Conservation (phyloP, 2,329 filamentous ascomycete genomes). For the Penicillium sp. region DNA sequence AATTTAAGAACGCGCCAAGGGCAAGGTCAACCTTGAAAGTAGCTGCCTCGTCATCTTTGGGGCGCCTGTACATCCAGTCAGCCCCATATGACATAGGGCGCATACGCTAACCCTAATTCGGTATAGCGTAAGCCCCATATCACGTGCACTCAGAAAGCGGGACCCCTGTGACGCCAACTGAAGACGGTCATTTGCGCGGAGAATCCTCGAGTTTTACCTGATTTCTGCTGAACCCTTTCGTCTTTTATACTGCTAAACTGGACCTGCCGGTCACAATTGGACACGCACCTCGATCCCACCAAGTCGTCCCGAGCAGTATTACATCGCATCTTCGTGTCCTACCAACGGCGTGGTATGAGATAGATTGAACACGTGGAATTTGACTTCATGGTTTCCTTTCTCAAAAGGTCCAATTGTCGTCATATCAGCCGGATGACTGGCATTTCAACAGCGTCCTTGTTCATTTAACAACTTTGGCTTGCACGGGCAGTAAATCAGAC, state of each 20-base stretch:
- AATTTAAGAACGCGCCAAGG: neutral
- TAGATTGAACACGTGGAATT: conserved; percentile 8
- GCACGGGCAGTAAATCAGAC: conserved; percentile 7
- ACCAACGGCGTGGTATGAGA: neutral
- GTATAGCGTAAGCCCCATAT: neutral
- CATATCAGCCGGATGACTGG: conserved; percentile 11
- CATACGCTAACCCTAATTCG: neutral
- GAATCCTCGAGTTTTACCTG: neutral
- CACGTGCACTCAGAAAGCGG: conserved; percentile 4
- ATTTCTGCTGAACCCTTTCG: neutral
- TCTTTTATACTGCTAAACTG: neutral
- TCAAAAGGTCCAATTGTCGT: neutral
- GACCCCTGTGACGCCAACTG: conserved; percentile 7
- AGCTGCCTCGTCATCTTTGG: neutral
- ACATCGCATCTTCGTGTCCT: neutral
- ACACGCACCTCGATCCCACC: neutral
- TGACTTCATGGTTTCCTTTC: conserved; percentile 1
- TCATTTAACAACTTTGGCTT: conserved; percentile 10
- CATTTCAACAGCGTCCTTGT: neutral
- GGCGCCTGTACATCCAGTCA: neutral
- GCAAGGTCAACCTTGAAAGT: neutral
- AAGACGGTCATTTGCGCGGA: conserved; percentile 1
- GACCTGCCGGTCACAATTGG: neutral
- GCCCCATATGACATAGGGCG: neutral
- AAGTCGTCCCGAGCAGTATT: neutral